phyloP scores from a whole-genome alignment of 2,329 filamentous ascomycete species.

The Calonectria naviculata region DNA sequence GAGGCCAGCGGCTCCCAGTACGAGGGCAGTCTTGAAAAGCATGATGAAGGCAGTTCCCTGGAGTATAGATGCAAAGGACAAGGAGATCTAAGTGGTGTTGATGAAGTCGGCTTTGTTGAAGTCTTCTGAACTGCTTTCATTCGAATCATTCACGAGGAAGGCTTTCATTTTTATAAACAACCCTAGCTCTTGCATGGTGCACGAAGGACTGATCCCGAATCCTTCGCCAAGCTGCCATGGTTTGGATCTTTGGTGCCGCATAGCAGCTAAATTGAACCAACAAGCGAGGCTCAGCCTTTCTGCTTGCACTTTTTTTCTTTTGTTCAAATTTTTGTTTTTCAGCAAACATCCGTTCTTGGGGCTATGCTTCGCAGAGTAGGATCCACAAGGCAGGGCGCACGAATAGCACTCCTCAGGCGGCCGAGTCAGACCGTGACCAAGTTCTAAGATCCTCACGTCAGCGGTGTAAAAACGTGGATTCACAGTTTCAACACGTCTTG shows the following conservation, averaged over 20 bases:
- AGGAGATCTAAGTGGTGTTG: background rate
- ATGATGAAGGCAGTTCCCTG: background rate
- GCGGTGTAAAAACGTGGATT: background rate
- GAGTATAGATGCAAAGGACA: background rate
- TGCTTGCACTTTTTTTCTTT: background rate
- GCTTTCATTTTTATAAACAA: background rate
- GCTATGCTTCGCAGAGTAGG: background rate
- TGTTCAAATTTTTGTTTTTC: background rate
- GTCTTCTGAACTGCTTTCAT: background rate
- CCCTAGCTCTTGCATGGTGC: background rate
- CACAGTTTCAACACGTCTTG: no score
- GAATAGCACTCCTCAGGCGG: background rate
- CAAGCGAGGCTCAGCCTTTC: background rate
- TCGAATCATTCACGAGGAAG: background rate
- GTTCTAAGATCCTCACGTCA: background rate
- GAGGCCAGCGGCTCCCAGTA: background rate
- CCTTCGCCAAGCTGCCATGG: background rate
- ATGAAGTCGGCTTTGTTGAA: no score
- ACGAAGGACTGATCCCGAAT: background rate
- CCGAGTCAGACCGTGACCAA: background rate
- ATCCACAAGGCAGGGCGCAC: background rate
- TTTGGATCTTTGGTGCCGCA: background rate
- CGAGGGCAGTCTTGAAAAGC: background rate
- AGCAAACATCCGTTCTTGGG: background rate
- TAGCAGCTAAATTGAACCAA: background rate